Percentiles rank a stretch among this genome's conserved stretches.
Evolutionary conservation across 1,284 basidiomycete species (phyloP).

Genomic region (Polyporus tsugae): DNA sequence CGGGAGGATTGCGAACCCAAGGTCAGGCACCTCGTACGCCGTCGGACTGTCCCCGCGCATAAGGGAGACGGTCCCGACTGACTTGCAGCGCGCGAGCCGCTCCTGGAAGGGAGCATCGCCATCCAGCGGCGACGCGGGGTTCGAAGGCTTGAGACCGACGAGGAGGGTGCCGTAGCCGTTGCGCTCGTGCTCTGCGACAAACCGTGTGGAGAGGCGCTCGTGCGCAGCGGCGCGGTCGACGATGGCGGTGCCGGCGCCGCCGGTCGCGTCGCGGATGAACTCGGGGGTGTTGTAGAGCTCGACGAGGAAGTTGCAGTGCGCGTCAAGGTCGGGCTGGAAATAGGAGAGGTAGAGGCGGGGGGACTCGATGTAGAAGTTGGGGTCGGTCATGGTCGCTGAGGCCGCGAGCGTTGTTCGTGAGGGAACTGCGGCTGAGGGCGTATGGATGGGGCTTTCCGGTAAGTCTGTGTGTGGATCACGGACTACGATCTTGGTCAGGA

Average conservation of each 20-base stretch:
- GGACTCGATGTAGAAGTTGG: slow-evolving; percentile 19
- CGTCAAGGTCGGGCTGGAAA: slow-evolving; percentile 10
- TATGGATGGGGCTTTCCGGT: neutral
- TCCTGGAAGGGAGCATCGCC: slow-evolving; percentile 15
- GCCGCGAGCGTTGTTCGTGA: neutral
- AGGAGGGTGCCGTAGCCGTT: slow-evolving; percentile 19
- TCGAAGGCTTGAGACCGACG: slow-evolving; percentile 14
- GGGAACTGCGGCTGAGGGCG: neutral
- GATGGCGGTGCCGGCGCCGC: neutral
- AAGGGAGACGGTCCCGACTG: slow-evolving; percentile 19
- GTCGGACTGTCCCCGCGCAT: slow-evolving; percentile 14
- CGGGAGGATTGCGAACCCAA: slow-evolving; percentile 20
- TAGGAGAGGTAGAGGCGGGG: slow-evolving; percentile 18
- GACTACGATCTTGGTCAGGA: neutral
- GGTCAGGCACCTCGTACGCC: slow-evolving; percentile 17
- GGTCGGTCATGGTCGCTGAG: slow-evolving; percentile 10
- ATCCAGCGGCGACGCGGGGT: neutral
- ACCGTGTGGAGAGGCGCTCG: slow-evolving; percentile 8
- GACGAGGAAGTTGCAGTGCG: slow-evolving; percentile 22
- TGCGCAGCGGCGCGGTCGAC: slow-evolving; percentile 11
- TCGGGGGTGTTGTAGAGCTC: slow-evolving; percentile 20
- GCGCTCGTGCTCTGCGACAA: slow-evolving; percentile 10
- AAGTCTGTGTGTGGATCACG: neutral
- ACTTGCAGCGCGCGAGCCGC: slow-evolving; percentile 14
- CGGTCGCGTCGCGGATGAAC: slow-evolving; percentile 9